Conservation (phyloP, 108 stramenopile genomes). For the Conticribra weissflogii region DNA sequence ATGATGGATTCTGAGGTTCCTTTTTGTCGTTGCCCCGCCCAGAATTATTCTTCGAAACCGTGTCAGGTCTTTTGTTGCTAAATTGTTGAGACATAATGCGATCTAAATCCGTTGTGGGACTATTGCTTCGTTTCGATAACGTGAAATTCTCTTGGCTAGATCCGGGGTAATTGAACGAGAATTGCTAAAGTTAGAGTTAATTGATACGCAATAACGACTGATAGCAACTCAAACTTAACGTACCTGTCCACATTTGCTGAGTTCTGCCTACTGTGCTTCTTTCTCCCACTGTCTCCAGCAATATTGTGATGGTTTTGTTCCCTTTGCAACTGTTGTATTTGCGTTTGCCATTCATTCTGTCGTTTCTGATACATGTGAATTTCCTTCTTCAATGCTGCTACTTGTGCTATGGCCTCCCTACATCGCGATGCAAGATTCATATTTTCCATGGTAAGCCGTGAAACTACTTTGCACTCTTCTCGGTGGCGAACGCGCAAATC, state of each 20-base stretch:
- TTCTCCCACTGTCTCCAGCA: background rate
- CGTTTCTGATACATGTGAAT: conserved; percentile 61
- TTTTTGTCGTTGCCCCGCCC: background rate
- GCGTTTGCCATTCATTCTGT: conserved; percentile 43
- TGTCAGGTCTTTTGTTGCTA: conserved; percentile 4
- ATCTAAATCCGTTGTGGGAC: conserved; percentile 39
- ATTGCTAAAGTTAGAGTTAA: no score
- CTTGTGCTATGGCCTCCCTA: conserved; percentile 74
- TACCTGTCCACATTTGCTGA: no score
- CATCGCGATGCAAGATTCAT: conserved; percentile 82
- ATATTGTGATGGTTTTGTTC: conserved; percentile 9
- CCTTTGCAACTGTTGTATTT: conserved; percentile 19
- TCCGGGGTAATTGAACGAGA: no score
- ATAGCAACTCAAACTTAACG: no score
- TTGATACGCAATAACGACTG: no score
- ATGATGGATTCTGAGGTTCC: background rate
- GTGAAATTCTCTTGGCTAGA: background rate
- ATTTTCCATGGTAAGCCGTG: conserved; percentile 84
- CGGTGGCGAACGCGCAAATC: conserved; percentile 79
- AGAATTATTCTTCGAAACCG: background rate
- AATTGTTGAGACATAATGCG: conserved; percentile 49
- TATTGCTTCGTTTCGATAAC: conserved; percentile 1
- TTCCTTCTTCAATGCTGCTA: conserved; percentile 70
- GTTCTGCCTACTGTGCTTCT: no score
- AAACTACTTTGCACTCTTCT: conserved; percentile 77